Evolutionary conservation across 305 asterid genomes (phyloP), one percentile per base, ranked within the genome.

Genomic region (Coffea humblotiana): DNA sequence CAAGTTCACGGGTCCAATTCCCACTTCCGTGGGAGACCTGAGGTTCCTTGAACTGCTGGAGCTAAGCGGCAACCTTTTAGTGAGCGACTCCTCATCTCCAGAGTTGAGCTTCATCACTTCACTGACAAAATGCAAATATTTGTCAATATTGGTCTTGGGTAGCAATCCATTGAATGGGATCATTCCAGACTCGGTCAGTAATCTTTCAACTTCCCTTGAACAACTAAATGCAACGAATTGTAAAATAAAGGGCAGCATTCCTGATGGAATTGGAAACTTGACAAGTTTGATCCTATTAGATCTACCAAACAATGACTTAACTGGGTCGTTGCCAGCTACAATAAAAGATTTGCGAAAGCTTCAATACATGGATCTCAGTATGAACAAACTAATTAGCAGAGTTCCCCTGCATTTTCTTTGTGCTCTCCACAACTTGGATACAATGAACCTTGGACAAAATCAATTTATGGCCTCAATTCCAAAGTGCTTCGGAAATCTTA

Each of bases 1-100:
- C 72, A 78, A 83, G 13, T 84, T 89, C 77, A 63, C 72, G 2
- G 86, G 92, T 29, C 6, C 73, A 9, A 75, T 89, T 49, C 87
- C 87, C 3, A 40, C 63, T 56, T 49, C 75, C 35, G 14, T 77
- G 11, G 75, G 75, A 11, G 45, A 77, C 18, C 75, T 77, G 9
- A 19, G 74, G 4, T 2, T 29, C 23, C 35, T 77, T 6, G 18
- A 19, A 12, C 0, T n/a, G n/a, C n/a, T 77, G 2, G 5, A 7
- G 2, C 23, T 77, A 16, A 2, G 4, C 0, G 21, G 8, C 0
- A 77, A 77, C 27, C 6, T 21, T 6, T 35, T 77, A 1, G 15
- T 3, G 5, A 16, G 8, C 1, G 61, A 77, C 25, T 21, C 66
- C 67, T 35, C 75, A 29, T 19, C 80, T 8, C 23, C 2, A 25